Evolutionary conservation across 78 protist species (phyloP), one percentile per base, ranked within the genome.

Genomic region (Planoprotostelium fungivorum): DNA sequence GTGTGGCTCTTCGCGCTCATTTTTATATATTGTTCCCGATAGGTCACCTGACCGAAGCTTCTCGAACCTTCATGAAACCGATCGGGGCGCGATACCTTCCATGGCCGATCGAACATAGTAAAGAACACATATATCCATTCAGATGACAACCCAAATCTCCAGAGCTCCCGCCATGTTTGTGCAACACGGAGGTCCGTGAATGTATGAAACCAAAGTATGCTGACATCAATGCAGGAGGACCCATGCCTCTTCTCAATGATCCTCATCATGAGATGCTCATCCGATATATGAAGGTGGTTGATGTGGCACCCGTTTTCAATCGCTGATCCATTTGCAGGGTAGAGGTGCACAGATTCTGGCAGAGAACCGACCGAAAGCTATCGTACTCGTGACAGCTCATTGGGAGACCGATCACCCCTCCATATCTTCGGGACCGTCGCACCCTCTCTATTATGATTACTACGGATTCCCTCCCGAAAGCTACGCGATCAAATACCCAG

Each of bases 381-480:
- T 51, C 73, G 73, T 51, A 25, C 16, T 51, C 5, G 73, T 51
- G 31, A 51, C 38, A 36, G 94, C 94, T 0, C 94, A 92, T 89
- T 92, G 94, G 94, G 94, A 93, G 87, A 86, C 51, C 10, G 9
- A 16, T 9, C 89, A 87, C 23, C 89, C 90, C 34, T 51, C 92
- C 35, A 88, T 92, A 28, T 34, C 91, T 1, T 0, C 35, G 34
- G 35, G 73, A 0, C 91, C 90, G 73, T 34, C 89, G 0, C 95
- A 37, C 63, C 89, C 37, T 35, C 28, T 86, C 16, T 89, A 89
- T 36, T 84, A 94, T 86, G 96, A 94, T 51, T 94, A 89, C 37
- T 89, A 90, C 86, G 96, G 96, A 0, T 94, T 94, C 88, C 91
- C 84, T 36, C 28, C 86, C 0, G 95, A 91, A 29, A 37, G 87